Evolutionary conservation across 2,329 filamentous ascomycete species (phyloP), one percentile per base, ranked within the genome.

Genomic region (Tolypocladium nubicola): DNA sequence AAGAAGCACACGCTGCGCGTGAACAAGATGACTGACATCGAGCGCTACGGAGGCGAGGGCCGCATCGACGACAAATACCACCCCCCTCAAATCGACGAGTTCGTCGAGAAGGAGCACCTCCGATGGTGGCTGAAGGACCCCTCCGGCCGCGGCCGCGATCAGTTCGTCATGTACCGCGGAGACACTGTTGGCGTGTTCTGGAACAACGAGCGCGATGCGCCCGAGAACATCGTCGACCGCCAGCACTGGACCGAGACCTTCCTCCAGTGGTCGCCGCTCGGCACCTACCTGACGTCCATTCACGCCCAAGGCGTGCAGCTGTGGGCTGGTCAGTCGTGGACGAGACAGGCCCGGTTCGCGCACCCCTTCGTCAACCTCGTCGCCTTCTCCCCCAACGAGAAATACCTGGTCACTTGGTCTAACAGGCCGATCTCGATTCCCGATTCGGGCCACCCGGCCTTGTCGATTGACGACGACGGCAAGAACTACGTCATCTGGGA

Each of bases 401-500:
- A 88, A 69, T 99, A 96, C 75, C 73, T 99, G 57, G 92, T 93
- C 57, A 97, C 94, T 57, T 99, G 94, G 94, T 97, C 94, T 55
- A 90, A 93, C 75, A 84, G 90, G 54, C 91, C 94, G 30, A 96
- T 99, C 68, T 85, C 88, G 60, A 90, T 99, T 58, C 89, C 94
- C 59, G 94, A 97, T 65, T 86, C 86, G 63, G 88, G 89, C 62
- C 88, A 96, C 72, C 87, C 89, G 2, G 79, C 88, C n/a, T 80
- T 97, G 54, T 86, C 89, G 4, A 79, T 91, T 60, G 94, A 97
- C 68, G 94, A 99, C 68, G 93, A 99, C 66, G 94, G 94, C 73
- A 97, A 97, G 81, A 97, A 97, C 81, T 97, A 97, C 74, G 88
- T 99, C 68, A 92, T 99, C 68, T 99, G 94, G 94, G 93, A 97